A percentile compares a stretch with the other conserved stretches of the same genome.
phyloP scores from a whole-genome alignment of 495 filamentous ascomycete species.

The Bacidia rubella region DNA sequence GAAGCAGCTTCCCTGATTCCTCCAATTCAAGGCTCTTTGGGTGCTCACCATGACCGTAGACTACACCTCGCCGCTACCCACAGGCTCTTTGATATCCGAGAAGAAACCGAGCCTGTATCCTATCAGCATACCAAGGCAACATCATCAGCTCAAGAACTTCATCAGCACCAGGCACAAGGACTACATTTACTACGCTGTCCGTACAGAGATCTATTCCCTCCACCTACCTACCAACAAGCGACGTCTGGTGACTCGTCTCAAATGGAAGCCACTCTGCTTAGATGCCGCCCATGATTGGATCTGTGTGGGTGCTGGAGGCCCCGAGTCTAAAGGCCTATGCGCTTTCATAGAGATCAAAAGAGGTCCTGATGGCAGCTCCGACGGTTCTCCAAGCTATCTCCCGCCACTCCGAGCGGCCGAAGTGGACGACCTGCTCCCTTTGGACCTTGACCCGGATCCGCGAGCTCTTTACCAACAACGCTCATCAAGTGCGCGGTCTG shows the following conservation, averaged over 20 bases:
- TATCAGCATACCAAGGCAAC: slow-evolving; percentile 53
- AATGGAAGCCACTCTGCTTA: slow-evolving; percentile 74
- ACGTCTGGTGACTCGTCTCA: slow-evolving; percentile 61
- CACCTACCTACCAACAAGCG: slow-evolving; percentile 58
- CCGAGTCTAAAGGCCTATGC: slow-evolving; percentile 62
- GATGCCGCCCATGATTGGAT: slow-evolving; percentile 77
- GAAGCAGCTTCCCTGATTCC: neutral
- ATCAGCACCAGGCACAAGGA: slow-evolving; percentile 67
- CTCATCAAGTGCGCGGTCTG: slow-evolving; percentile 6
- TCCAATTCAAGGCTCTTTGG: neutral
- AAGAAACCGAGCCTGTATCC: slow-evolving; percentile 63
- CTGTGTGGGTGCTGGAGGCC: slow-evolving; percentile 57
- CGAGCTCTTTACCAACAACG: slow-evolving; percentile 4
- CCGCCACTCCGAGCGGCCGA: slow-evolving; percentile 29
- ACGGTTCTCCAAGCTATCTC: slow-evolving; percentile 11
- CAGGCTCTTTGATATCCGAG: slow-evolving; percentile 44
- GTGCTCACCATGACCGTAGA: slow-evolving; percentile 14
- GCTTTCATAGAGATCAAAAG: slow-evolving; percentile 43
- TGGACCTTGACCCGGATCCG: slow-evolving; percentile 35
- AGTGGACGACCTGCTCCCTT: slow-evolving; percentile 47
- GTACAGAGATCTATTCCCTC: slow-evolving; percentile 57
- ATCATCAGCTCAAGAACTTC: slow-evolving; percentile 84
- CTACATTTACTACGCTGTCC: slow-evolving; percentile 69
- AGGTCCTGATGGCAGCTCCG: slow-evolving; percentile 18
- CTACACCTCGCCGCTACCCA: slow-evolving; percentile 32